Evolutionary conservation across 164 flowering plant genomes (phyloP).

Genomic region (Echeveria elegans): DNA sequence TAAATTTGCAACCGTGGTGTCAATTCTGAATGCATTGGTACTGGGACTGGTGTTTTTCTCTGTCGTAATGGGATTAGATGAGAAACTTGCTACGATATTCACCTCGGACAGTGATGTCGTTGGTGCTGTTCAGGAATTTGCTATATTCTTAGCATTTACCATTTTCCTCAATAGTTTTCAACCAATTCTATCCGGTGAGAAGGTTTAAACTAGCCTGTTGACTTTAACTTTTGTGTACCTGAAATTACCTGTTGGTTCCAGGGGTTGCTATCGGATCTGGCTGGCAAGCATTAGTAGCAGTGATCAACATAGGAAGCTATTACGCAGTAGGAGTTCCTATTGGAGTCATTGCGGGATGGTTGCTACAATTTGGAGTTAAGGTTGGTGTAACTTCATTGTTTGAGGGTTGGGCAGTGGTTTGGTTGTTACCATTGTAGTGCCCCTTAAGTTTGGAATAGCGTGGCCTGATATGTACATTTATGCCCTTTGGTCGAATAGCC

Average conservation of each 20-base stretch:
- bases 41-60: slow-evolving; percentile 36
- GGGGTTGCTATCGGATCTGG: slow-evolving; percentile 78
- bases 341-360: slow-evolving; percentile 38
- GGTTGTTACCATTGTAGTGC: background rate
- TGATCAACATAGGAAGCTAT: slow-evolving; percentile 51
- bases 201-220: background rate
- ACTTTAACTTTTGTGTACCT: background rate
- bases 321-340: slow-evolving; percentile 55
- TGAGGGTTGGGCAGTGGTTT: background rate
- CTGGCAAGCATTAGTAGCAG: slow-evolving; percentile 63
- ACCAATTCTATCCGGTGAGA: slow-evolving; percentile 53
- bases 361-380: slow-evolving; percentile 32
- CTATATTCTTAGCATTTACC: slow-evolving; percentile 40
- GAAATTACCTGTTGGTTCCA: slow-evolving; percentile 13
- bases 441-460: background rate
- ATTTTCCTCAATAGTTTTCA: slow-evolving; percentile 55
- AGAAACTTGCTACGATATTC: slow-evolving; percentile 36
- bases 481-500: background rate
- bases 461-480: background rate
- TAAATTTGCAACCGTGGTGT: slow-evolving; percentile 40
- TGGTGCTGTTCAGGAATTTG: slow-evolving; percentile 23
- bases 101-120: slow-evolving; percentile 30
- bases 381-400: slow-evolving; percentile 18
- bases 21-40: slow-evolving; percentile 28
- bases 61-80: slow-evolving; percentile 23